These are phyloP conservation scores for Pichia sp. DNA, from an alignment of 1,139 yeast genomes.

Conservation along the genomic window DNA sequence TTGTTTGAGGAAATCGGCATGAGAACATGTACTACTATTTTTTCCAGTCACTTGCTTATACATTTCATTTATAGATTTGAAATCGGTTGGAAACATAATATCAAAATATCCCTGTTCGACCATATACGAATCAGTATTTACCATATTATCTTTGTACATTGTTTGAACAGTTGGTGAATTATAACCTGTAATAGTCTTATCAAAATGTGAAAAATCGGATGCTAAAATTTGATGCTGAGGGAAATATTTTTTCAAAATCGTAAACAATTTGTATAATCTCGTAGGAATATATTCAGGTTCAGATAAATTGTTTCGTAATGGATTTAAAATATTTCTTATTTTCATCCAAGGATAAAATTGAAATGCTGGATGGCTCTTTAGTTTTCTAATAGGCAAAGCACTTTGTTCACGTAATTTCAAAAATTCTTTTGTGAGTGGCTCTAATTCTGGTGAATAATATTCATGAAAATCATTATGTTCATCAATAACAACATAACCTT, in stretches of 20 bases:
- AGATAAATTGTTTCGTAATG: conserved; percentile 63
- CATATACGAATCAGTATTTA: conserved; percentile 71
- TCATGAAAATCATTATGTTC: conserved; percentile 73
- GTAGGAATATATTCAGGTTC: conserved; percentile 83
- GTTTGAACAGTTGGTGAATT: conserved; percentile 85
- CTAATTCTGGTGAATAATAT: conserved; percentile 63
- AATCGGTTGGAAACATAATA: conserved; percentile 83
- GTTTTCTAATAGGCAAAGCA: conserved; percentile 28
- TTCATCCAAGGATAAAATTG: conserved; percentile 22
- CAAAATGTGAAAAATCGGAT: conserved; percentile 66
- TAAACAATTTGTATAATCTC: conserved; percentile 59
- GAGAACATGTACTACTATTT: conserved; percentile 48
- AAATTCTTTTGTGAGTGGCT: conserved; percentile 51
- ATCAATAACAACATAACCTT: conserved; percentile 74
- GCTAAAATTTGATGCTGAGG: conserved; percentile 71
- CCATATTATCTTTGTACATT: conserved; percentile 58
- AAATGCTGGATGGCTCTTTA: conserved; percentile 26
- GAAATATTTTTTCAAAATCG: conserved; percentile 55
- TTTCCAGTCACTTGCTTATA: conserved; percentile 65
- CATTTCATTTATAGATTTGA: conserved; percentile 52
- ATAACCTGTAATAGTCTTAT: conserved; percentile 58
- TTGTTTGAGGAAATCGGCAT: conserved; percentile 55
- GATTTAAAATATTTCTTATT: conserved; percentile 36
- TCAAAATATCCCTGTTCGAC: conserved; percentile 80
- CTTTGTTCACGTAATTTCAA: conserved; percentile 50